These are phyloP conservation scores for Syzygium aromaticum DNA, from an alignment of 345 rosid genomes.

Conservation along the genomic window DNA sequence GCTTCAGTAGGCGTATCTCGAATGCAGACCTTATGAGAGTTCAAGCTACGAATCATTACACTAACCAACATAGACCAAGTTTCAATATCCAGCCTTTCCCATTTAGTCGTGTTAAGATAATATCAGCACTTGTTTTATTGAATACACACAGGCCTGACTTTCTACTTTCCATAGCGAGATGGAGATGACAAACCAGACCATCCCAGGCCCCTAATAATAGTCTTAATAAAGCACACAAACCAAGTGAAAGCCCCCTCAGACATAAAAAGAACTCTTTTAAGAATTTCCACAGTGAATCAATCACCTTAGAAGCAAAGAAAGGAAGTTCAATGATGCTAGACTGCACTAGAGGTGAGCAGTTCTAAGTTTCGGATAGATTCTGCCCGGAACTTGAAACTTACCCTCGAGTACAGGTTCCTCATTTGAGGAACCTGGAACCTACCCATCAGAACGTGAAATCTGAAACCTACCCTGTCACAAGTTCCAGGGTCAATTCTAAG, in stretches of 20 bases:
- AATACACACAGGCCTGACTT: background rate
- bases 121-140: background rate
- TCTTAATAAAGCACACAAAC: background rate
- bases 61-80: background rate
- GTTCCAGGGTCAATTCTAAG: too few relatives aligned
- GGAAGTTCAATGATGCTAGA: conserved; percentile 67
- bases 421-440: too few relatives aligned
- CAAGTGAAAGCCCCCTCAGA: background rate
- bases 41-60: background rate
- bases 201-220: background rate
- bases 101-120: background rate
- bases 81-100: background rate
- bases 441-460: too few relatives aligned
- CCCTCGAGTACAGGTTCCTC: too few relatives aligned
- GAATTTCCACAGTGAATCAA: background rate
- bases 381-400: too few relatives aligned
- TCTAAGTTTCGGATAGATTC: too few relatives aligned
- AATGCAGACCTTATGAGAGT: background rate
- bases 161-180: background rate
- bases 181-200: background rate
- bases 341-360: too few relatives aligned
- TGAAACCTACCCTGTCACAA: too few relatives aligned
- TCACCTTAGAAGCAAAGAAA: conserved; percentile 87
- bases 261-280: background rate
- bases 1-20: background rate